phyloP scores from a whole-genome alignment of 1,139 yeast species.

The Suhomyces taliae region DNA sequence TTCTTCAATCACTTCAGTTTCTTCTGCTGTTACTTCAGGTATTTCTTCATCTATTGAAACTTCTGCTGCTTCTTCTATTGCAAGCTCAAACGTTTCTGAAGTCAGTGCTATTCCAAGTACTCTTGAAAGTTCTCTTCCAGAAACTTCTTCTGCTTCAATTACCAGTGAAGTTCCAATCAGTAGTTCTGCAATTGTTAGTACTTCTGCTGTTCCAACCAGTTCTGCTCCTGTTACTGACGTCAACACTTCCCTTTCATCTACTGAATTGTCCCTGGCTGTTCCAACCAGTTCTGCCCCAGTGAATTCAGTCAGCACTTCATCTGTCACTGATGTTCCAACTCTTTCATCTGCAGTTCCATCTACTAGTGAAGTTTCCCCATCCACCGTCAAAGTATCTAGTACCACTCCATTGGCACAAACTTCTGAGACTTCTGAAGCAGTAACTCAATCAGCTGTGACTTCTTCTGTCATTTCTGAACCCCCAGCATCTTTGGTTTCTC shows the following conservation, averaged over 20 bases:
- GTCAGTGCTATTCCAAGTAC: conserved; percentile 1
- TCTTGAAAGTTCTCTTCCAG: not conserved
- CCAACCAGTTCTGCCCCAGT: not conserved
- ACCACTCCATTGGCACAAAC: conserved; percentile 10
- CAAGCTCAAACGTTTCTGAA: not conserved
- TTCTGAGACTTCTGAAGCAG: conserved; percentile 16
- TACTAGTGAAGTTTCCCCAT: conserved; percentile 2
- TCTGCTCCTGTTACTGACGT: not conserved
- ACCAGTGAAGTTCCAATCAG: conserved; percentile 8
- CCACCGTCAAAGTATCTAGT: not conserved
- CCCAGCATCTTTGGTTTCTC: not conserved
- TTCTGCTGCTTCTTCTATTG: not conserved
- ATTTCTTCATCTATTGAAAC: not conserved
- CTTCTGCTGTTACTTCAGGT: not conserved
- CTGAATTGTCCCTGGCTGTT: not conserved
- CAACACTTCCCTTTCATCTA: not conserved
- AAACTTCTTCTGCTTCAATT: conserved; percentile 2
- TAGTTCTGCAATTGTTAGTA: conserved; percentile 1
- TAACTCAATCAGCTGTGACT: conserved; percentile 14
- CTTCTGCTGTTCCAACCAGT: not conserved
- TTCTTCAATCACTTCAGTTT: not conserved
- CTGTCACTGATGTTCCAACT: conserved; percentile 15
- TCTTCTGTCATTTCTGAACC: not conserved
- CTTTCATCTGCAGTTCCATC: not conserved
- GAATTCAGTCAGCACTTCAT: conserved; percentile 14